These are phyloP conservation scores for Coemansia sp. DNA, from an alignment of 192 early-diverging fungal species.

Conservation along the genomic window DNA sequence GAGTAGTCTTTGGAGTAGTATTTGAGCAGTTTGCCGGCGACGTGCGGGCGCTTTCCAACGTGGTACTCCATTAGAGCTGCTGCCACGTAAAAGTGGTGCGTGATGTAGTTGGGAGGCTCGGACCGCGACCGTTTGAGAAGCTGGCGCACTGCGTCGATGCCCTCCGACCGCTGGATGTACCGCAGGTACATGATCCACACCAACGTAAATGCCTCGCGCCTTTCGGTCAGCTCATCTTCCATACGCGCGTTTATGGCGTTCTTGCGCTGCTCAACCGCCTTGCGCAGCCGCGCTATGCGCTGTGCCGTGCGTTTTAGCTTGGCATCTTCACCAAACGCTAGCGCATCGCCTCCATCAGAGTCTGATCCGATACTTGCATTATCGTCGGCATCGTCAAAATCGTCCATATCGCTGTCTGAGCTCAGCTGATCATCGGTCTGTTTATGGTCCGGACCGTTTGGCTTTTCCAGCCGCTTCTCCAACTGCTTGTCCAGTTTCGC, in stretches of 20 bases:
- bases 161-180: conserved; percentile 74
- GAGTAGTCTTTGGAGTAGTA: conserved; percentile 79
- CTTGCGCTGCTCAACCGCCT: conserved; percentile 42
- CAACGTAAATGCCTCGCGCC: conserved; percentile 60
- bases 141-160: conserved; percentile 66
- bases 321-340: conserved; percentile 15
- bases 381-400: conserved; percentile 50
- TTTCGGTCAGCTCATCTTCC: conserved; percentile 25
- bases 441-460: neutral
- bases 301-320: conserved; percentile 20
- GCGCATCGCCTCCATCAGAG: conserved; percentile 41
- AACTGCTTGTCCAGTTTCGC: conserved; percentile 42
- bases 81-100: conserved; percentile 86
- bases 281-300: conserved; percentile 34
- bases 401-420: conserved; percentile 33
- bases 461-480: conserved; percentile 3
- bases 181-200: conserved; percentile 92
- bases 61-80: conserved; percentile 93
- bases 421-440: conserved; percentile 2
- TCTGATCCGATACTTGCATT: conserved; percentile 24
- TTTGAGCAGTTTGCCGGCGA: conserved; percentile 90
- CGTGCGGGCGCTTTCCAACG: conserved; percentile 74
- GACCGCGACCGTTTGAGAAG: conserved; percentile 70
- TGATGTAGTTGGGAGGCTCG: conserved; percentile 69
- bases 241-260: conserved; percentile 45